These are phyloP conservation scores for Colletotrichum neosansevieriae DNA, from an alignment of 2,329 filamentous ascomycete genomes.

Conservation along the genomic window DNA sequence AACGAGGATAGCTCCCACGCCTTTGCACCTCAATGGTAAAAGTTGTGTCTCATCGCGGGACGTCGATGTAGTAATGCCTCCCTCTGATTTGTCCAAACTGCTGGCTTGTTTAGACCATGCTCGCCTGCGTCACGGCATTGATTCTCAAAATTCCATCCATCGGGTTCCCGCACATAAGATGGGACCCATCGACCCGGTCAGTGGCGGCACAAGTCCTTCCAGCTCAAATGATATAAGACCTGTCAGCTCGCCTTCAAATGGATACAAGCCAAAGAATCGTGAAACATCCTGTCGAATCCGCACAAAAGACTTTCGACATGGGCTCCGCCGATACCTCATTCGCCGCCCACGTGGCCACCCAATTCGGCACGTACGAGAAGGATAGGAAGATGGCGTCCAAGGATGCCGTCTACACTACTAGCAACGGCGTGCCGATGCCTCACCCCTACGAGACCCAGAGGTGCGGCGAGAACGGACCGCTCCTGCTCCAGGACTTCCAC, in stretches of 20 bases:
- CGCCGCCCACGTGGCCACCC: constrained; percentile 51
- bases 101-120: neutral
- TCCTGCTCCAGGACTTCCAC: constrained; percentile 70
- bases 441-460: constrained; percentile 70
- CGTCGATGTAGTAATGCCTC: neutral
- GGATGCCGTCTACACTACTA: constrained; percentile 64
- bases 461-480: constrained; percentile 67
- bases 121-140: constrained; percentile 9
- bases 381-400: constrained; percentile 54
- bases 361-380: constrained; percentile 53
- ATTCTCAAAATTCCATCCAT: neutral
- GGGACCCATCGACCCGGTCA: neutral
- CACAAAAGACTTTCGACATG: constrained; percentile 24
- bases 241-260: neutral
- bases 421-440: constrained; percentile 67
- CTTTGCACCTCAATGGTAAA: neutral
- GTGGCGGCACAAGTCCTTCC: neutral
- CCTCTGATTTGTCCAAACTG: neutral
- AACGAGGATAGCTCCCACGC: constrained; percentile 4
- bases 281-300: constrained; percentile 6
- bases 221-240: neutral
- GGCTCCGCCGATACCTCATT: constrained; percentile 51
- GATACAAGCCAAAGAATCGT: constrained; percentile 15
- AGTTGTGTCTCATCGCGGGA: neutral
- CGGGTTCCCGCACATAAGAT: neutral